Evolutionary conservation across 2,329 filamentous ascomycete genomes (phyloP).

Genomic region (Pyricularia sp.): DNA sequence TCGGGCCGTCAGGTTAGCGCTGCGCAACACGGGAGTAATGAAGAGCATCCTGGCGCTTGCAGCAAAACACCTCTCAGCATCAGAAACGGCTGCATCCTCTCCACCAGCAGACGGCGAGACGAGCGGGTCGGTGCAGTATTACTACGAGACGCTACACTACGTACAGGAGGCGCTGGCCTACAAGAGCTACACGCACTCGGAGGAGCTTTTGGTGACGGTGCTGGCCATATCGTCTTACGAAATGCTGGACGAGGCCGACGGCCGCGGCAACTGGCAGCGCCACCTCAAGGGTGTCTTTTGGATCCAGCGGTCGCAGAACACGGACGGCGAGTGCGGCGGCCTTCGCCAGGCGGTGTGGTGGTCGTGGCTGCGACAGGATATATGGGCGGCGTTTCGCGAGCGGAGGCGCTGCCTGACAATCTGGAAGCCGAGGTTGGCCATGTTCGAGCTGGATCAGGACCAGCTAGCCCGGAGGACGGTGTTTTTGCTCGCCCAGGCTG

Average conservation of each 20-base stretch:
- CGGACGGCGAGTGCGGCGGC: conserved; percentile 47
- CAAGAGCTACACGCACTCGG: conserved; percentile 44
- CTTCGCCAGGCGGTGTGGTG: conserved; percentile 53
- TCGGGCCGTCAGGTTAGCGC: conserved; percentile 37
- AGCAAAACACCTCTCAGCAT: not conserved
- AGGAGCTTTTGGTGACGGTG: conserved; percentile 49
- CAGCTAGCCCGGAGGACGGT: conserved; percentile 39
- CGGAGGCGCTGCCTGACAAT: conserved; percentile 45
- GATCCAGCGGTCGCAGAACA: conserved; percentile 53
- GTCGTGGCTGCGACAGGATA: conserved; percentile 56
- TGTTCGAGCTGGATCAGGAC: conserved; percentile 32
- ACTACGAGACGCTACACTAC: conserved; percentile 54
- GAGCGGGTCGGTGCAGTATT: conserved; percentile 39
- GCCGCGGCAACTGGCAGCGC: conserved; percentile 39
- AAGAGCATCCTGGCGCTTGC: conserved; percentile 11
- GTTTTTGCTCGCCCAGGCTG: conserved; percentile 40
- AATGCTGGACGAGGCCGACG: conserved; percentile 40
- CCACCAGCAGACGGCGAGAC: not conserved
- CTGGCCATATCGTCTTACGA: conserved; percentile 56
- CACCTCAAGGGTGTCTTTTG: conserved; percentile 57
- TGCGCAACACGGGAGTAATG: conserved; percentile 10
- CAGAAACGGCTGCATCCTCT: not conserved
- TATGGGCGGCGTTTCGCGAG: conserved; percentile 55
- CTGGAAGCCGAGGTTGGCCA: conserved; percentile 38
- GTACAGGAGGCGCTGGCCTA: conserved; percentile 50